Conservation (phyloP, 176 grass and related monocot species). For the Canna indica region DNA sequence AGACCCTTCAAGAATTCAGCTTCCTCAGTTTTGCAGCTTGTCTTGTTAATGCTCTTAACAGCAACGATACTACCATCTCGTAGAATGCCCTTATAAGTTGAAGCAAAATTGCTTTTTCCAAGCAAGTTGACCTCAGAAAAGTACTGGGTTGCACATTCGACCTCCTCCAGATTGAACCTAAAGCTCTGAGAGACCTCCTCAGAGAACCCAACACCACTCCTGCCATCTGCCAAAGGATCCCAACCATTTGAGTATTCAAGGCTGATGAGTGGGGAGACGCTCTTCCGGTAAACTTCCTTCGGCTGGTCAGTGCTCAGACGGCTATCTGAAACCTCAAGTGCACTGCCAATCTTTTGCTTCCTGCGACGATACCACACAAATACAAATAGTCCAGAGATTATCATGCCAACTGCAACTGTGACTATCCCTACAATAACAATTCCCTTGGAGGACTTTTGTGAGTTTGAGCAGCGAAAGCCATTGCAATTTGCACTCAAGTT, state of each 20-base stretch:
- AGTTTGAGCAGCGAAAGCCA: constrained; percentile 16
- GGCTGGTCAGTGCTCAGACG: constrained; percentile 84
- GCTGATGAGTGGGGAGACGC: constrained; percentile 66
- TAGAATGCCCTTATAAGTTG: constrained; percentile 74
- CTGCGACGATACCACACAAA: constrained; percentile 62
- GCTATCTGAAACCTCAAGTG: constrained; percentile 82
- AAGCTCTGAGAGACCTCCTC: constrained; percentile 63
- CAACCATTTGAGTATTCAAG: constrained; percentile 75
- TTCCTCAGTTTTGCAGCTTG: constrained; percentile 94
- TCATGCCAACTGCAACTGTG: constrained; percentile 30
- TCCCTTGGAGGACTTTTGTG: constrained; percentile 26
- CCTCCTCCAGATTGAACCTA: constrained; percentile 90
- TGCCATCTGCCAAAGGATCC: constrained; percentile 44
- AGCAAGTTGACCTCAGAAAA: constrained; percentile 89
- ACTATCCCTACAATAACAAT: constrained; percentile 47
- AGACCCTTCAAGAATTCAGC: constrained; percentile 77
- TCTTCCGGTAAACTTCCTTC: constrained; percentile 65
- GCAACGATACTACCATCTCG: constrained; percentile 60
- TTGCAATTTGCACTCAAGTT: constrained; percentile 24
- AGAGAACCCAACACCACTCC: constrained; percentile 39
- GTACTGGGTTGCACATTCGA: constrained; percentile 89
- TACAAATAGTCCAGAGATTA: constrained; percentile 43
- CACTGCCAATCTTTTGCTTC: constrained; percentile 94
- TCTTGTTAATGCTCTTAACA: constrained; percentile 82
- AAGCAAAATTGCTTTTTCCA: constrained; percentile 68